phyloP scores from a whole-genome alignment of 768 basidiomycete genomes.

The Rhodosporidiobolus odoratus region DNA sequence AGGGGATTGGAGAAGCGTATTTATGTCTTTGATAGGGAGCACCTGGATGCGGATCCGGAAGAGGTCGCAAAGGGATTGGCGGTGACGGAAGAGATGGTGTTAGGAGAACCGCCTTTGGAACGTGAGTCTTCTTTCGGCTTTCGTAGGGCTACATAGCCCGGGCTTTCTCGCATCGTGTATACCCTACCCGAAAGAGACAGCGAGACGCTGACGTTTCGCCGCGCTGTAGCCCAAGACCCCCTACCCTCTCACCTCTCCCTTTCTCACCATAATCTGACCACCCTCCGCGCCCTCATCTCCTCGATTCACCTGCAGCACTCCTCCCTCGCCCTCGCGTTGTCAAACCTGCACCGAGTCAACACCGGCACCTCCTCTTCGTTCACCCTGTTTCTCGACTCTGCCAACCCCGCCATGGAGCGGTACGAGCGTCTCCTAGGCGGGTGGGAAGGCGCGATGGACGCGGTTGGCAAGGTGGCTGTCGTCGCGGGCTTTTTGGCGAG shows the following conservation, averaged over 20 bases:
- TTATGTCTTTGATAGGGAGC: conserved; percentile 37
- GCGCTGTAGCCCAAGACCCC: conserved; percentile 26
- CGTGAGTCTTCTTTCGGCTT: conserved; percentile 7
- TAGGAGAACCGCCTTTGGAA: conserved; percentile 27
- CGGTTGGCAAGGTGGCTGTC: conserved; percentile 36
- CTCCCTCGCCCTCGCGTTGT: conserved; percentile 33
- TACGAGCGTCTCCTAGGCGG: conserved; percentile 33
- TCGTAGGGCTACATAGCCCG: no score
- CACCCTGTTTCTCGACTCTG: conserved; percentile 29
- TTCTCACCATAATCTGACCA: conserved; percentile 33
- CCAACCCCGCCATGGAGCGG: conserved; percentile 20
- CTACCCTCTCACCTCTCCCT: conserved; percentile 28
- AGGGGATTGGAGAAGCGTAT: conserved; percentile 8
- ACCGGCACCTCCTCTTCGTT: conserved; percentile 20
- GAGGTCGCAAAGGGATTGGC: conserved; percentile 22
- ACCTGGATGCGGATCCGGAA: conserved; percentile 36
- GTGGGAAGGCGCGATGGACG: conserved; percentile 37
- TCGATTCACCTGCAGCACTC: conserved; percentile 35
- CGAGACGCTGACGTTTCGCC: not conserved
- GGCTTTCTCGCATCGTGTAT: no score
- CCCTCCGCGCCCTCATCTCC: conserved; percentile 30
- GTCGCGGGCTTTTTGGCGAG: conserved; percentile 15
- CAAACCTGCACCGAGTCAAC: conserved; percentile 39
- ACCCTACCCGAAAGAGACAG: no score
- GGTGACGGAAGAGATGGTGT: conserved; percentile 28